Base-by-base conservation (phyloP, 2,329 filamentous ascomycete genomes). In the Colletotrichum filicis region DNA sequence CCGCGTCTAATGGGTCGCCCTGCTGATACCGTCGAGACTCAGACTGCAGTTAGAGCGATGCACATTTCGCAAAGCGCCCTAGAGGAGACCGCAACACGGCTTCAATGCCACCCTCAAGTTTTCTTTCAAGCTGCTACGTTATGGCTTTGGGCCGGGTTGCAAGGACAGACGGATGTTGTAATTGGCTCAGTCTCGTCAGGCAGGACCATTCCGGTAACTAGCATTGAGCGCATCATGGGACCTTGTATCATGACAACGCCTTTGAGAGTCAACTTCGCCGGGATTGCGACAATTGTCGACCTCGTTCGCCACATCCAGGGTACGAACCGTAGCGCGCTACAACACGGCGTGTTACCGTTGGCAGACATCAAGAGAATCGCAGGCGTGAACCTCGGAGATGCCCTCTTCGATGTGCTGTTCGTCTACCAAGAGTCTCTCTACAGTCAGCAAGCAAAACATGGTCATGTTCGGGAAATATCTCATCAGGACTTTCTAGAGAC, bases 101-200 rank as follows among this genome's bases (percentile, higher is more conserved):
- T 87, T 1, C 86, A 84, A 0, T 85, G 92, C 61, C 91, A 92
- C 61, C 85, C 90, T 0, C 94, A 96, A 76, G 89, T 92, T 0
- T 83, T 96, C 24, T 95, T 97, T 73, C 95, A 98, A 79, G 90
- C 93, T 8, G 91, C 92, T 0, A 83, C 94, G 67, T 85, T 88
- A 1, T 90, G 92, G 79, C 80, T 97, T 0, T 89, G 95, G 80
- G 86, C 88, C 19, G 86, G 87, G 0, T 90, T 97, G 71, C 80
- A 89, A 3, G 94, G 93, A 3, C 85, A 83, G 1, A 79, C 86
- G 0, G 94, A 98, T 79, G 84, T 95, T 1, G 85, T 92, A 0
- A 89, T 97, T 52, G 95, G 95, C 0, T 92, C 91, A 1, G 94
- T 98, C 4, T 93, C 93, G 14, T 97, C 95, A 11, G 95, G 95